phyloP scores from a whole-genome alignment of 2,329 filamentous ascomycete species.

The Davidsoniella virescens region DNA sequence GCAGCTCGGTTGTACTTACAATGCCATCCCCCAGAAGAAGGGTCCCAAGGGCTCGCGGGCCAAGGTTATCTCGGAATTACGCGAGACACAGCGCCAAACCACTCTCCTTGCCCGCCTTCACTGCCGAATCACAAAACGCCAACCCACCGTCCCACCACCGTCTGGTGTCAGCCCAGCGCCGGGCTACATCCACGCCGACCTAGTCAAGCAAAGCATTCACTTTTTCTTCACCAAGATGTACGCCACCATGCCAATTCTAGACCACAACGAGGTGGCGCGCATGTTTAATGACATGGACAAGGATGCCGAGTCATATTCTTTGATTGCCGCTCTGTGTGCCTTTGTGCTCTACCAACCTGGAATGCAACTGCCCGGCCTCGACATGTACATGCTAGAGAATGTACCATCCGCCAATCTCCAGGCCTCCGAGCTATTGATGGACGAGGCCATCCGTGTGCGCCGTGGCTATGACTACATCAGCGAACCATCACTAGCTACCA shows the following conservation, averaged over 20 bases:
- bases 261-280: conserved; percentile 40
- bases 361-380: conserved; percentile 41
- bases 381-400: conserved; percentile 39
- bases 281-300: conserved; percentile 45
- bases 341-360: conserved; percentile 56
- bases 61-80: conserved; percentile 59
- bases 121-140: conserved; percentile 36
- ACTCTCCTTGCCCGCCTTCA: conserved; percentile 46
- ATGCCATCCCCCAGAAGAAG: conserved; percentile 60
- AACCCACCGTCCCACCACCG: conserved; percentile 20
- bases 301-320: conserved; percentile 45
- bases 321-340: conserved; percentile 47
- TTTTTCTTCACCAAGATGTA: conserved; percentile 57
- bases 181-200: conserved; percentile 42
- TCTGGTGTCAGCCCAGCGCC: conserved; percentile 32
- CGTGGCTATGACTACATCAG: conserved; percentile 46
- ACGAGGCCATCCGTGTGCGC: conserved; percentile 49
- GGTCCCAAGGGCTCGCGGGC: conserved; percentile 59
- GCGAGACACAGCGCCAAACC: conserved; percentile 51
- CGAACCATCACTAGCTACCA: conserved; percentile 35
- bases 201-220: conserved; percentile 48
- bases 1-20: conserved; percentile 54
- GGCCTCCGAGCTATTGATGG: conserved; percentile 48
- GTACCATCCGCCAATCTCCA: conserved; percentile 43
- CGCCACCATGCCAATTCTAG: conserved; percentile 44